phyloP scores from a whole-genome alignment of 768 basidiomycete species.

The Mycena venus region DNA sequence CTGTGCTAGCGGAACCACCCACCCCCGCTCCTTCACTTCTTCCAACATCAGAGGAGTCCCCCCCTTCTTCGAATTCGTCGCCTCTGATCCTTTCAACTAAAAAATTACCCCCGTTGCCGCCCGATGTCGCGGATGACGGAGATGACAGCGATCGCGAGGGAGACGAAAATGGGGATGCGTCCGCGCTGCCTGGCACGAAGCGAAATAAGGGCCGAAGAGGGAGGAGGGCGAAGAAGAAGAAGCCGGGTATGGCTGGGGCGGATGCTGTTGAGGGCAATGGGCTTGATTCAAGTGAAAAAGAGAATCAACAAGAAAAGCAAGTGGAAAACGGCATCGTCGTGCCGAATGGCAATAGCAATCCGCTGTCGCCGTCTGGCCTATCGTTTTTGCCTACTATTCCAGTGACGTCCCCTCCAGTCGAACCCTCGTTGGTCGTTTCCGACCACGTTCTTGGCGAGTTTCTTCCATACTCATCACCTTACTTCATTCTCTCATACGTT shows the following conservation, averaged over 20 bases:
- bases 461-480: background rate
- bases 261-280: conserved; percentile 55
- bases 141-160: conserved; percentile 76
- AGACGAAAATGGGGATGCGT: conserved; percentile 50
- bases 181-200: conserved; percentile 58
- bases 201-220: conserved; percentile 63
- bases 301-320: conserved; percentile 49
- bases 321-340: conserved; percentile 38
- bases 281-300: conserved; percentile 53
- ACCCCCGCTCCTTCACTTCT: background rate
- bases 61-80: conserved; percentile 8
- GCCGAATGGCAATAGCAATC: conserved; percentile 29
- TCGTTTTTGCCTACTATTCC: conserved; percentile 40
- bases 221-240: conserved; percentile 69
- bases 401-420: conserved; percentile 40
- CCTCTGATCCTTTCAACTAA: conserved; percentile 20
- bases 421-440: conserved; percentile 76
- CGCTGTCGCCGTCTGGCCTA: conserved; percentile 33
- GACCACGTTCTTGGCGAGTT: conserved; percentile 79
- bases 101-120: conserved; percentile 20
- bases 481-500: conserved; percentile 17
- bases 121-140: conserved; percentile 53
- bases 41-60: background rate
- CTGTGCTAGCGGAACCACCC: background rate
- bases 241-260: conserved; percentile 50